These are phyloP conservation scores for Zymoseptoria brevis DNA, from an alignment of 2,329 filamentous ascomycete species.

Conservation along the genomic window DNA sequence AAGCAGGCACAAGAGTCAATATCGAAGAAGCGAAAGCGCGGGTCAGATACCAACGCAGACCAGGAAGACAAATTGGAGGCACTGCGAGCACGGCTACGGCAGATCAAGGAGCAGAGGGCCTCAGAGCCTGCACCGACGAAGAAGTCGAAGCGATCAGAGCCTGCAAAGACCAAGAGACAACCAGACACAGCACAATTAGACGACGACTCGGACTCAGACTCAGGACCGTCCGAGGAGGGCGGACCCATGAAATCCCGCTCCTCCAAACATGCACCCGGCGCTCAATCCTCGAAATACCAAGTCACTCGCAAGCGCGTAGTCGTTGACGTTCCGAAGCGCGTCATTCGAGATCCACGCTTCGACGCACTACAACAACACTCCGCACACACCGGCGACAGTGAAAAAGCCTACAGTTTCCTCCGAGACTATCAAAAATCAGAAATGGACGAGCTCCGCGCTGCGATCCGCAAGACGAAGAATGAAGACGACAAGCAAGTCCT, in stretches of 20 bases:
- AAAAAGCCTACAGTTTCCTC: constrained; percentile 77
- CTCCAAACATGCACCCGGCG: constrained; percentile 83
- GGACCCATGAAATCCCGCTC: constrained; percentile 40
- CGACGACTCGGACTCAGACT: constrained; percentile 27
- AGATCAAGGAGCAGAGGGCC: constrained; percentile 37
- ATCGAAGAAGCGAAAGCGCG: constrained; percentile 37
- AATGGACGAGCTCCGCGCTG: constrained; percentile 62
- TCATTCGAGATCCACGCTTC: constrained; percentile 77
- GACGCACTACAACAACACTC: constrained; percentile 53
- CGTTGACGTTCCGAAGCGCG: constrained; percentile 51
- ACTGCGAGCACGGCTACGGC: constrained; percentile 37
- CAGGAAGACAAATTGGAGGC: constrained; percentile 42
- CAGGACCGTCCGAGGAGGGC: constrained; percentile 35
- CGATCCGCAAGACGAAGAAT: constrained; percentile 61
- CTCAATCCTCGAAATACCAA: constrained; percentile 72
- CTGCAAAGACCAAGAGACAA: constrained; percentile 7
- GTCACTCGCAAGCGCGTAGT: constrained; percentile 76
- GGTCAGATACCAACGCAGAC: constrained; percentile 29
- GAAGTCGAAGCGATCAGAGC: not conserved
- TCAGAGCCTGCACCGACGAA: constrained; percentile 2
- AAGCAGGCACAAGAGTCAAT: constrained; percentile 75
- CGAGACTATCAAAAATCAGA: constrained; percentile 80
- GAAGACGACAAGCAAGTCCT: constrained; percentile 58
- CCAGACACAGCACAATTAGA: constrained; percentile 15
- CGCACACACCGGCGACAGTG: constrained; percentile 39